Evolutionary conservation across 1,284 basidiomycete genomes (phyloP).

Genomic region (Polyporus tsugae): DNA sequence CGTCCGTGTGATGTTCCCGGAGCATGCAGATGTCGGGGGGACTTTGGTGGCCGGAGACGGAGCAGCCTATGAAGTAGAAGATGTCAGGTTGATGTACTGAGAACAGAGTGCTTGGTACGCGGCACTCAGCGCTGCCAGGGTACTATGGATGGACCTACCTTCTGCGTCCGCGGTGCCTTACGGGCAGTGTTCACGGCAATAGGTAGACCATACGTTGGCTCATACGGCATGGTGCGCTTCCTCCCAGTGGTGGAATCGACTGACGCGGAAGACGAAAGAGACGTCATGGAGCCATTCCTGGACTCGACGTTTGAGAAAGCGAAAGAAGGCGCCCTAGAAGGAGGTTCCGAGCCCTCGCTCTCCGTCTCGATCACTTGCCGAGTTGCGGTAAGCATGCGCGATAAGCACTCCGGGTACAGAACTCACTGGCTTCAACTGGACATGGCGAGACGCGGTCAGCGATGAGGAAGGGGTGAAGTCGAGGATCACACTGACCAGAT

Average conservation of each 20-base stretch:
- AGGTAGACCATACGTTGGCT: slow-evolving; percentile 12
- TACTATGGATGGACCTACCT: not conserved
- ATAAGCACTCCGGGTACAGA: no score
- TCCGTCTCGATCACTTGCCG: slow-evolving; percentile 26
- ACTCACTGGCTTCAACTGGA: slow-evolving; percentile 21
- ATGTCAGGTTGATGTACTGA: not conserved
- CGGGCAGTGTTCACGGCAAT: slow-evolving; percentile 6
- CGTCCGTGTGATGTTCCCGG: not conserved
- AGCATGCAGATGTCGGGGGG: not conserved
- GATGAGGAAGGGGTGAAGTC: not conserved
- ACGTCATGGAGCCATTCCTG: slow-evolving; percentile 23
- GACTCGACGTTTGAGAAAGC: slow-evolving; percentile 21
- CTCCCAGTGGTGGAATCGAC: slow-evolving; percentile 17
- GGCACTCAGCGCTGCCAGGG: not conserved
- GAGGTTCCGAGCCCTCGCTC: slow-evolving; percentile 20
- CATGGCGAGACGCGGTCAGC: not conserved
- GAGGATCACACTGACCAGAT: not conserved
- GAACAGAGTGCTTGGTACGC: not conserved
- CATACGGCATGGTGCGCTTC: slow-evolving; percentile 30
- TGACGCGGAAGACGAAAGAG: slow-evolving; percentile 22
- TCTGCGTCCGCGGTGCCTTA: slow-evolving; percentile 11
- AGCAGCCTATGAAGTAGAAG: not conserved
- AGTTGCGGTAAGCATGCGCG: not conserved
- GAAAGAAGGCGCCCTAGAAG: slow-evolving; percentile 24
- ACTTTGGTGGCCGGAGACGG: not conserved